Conservation (phyloP, 768 basidiomycete genomes). For the Leccinum pellstonianum region DNA sequence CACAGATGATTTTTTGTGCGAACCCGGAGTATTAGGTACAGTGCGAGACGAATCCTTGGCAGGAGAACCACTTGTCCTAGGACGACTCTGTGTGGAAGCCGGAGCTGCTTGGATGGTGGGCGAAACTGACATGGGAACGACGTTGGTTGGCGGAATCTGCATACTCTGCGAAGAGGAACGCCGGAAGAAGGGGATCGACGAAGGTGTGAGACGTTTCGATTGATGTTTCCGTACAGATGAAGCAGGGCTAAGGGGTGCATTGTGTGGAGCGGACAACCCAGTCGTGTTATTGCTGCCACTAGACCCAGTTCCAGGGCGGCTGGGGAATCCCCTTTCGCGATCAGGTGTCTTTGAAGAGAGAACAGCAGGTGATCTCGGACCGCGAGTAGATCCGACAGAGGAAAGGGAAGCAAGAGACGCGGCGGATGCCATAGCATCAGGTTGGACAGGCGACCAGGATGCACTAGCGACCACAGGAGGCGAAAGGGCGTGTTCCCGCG, state of each 20-base stretch:
- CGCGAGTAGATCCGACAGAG: conserved; percentile 64
- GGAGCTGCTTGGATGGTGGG: conserved; percentile 54
- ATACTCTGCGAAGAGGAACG: conserved; percentile 89
- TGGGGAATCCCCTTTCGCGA: conserved; percentile 45
- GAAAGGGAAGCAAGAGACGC: conserved; percentile 74
- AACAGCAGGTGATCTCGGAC: conserved; percentile 43
- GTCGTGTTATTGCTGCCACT: conserved; percentile 71
- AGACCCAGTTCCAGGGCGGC: conserved; percentile 73
- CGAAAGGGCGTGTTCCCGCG: conserved; percentile 59
- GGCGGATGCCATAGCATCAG: conserved; percentile 77
- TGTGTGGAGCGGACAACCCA: conserved; percentile 50
- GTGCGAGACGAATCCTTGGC: conserved; percentile 50
- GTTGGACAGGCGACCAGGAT: conserved; percentile 69
- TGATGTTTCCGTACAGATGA: conserved; percentile 66
- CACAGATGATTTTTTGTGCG: conserved; percentile 80
- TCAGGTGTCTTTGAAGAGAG: conserved; percentile 63
- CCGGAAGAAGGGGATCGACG: conserved; percentile 92
- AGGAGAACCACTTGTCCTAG: conserved; percentile 50
- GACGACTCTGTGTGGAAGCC: conserved; percentile 39
- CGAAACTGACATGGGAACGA: conserved; percentile 42
- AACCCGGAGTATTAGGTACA: conserved; percentile 55
- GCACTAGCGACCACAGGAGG: conserved; percentile 41
- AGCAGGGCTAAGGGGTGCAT: conserved; percentile 69
- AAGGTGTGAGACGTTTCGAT: conserved; percentile 80
- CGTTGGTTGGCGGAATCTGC: conserved; percentile 54